These are phyloP conservation scores for Talaromyces nanjingensis DNA, from an alignment of 495 filamentous ascomycete species.

Conservation along the genomic window DNA sequence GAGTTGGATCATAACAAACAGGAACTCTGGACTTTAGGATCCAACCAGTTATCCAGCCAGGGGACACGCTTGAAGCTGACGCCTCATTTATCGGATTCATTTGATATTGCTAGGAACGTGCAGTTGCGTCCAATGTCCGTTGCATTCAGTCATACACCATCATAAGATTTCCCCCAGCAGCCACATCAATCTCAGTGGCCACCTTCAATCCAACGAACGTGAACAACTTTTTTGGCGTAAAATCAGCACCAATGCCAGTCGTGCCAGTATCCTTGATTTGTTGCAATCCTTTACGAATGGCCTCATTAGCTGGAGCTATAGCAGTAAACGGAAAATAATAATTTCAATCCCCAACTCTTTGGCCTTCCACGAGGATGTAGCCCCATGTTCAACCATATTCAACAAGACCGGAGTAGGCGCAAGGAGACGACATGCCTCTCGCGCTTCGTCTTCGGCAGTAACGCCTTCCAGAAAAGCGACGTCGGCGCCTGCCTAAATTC, in stretches of 20 bases:
- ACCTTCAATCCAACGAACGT: too few species aligned
- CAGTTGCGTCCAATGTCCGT: neutral
- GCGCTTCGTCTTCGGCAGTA: neutral
- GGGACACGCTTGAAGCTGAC: neutral
- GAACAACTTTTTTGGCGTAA: too few species aligned
- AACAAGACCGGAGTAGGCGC: conserved; percentile 4
- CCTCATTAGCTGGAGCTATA: too few species aligned
- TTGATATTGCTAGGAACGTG: neutral
- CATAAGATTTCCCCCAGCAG: too few species aligned
- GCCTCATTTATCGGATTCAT: neutral
- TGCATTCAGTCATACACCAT: neutral
- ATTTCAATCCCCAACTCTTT: conserved; percentile 3
- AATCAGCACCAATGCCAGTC: too few species aligned
- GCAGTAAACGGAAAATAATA: conserved; percentile 18
- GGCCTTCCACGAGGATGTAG: neutral
- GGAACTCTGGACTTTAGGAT: neutral
- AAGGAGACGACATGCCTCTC: neutral
- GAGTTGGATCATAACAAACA: neutral
- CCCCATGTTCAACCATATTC: conserved; percentile 9
- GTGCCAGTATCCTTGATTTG: too few species aligned
- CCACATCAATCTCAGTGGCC: too few species aligned
- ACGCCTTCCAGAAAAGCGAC: conserved; percentile 43
- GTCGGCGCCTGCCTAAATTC: conserved; percentile 41
- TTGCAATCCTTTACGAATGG: too few species aligned
- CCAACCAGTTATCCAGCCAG: neutral